Conservation (phyloP, 2,329 filamentous ascomycete species). For the Aspergillus bombycis region DNA sequence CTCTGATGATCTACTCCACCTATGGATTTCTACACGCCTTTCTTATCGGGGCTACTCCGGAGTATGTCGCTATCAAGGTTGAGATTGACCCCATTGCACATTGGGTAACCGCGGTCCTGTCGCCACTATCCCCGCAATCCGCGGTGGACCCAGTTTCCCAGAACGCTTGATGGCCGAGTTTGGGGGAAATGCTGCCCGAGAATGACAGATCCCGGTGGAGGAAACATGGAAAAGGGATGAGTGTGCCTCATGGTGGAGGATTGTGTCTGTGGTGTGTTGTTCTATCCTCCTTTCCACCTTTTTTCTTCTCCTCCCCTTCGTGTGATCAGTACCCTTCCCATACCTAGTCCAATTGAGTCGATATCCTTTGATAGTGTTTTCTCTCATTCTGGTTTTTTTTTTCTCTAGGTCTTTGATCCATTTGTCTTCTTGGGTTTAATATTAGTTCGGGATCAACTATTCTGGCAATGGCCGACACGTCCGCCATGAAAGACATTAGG, state of each 20-base stretch:
- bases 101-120: slow-evolving; percentile 8
- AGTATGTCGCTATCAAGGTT: slow-evolving; percentile 1
- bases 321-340: not conserved
- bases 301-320: not conserved
- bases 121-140: slow-evolving; percentile 11
- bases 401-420: slow-evolving; percentile 1
- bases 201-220: slow-evolving; percentile 2
- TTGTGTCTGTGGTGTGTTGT: not conserved
- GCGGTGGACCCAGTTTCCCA: slow-evolving; percentile 6
- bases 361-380: not conserved
- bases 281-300: not conserved
- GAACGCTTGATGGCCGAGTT: slow-evolving; percentile 5
- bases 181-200: not conserved
- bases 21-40: not conserved
- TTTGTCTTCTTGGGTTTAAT: slow-evolving; percentile 3
- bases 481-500: slow-evolving; percentile 21
- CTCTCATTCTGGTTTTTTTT: not conserved
- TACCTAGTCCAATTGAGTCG: not conserved
- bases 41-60: slow-evolving; percentile 8
- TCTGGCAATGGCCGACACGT: slow-evolving; percentile 14
- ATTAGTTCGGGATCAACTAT: not conserved
- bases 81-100: not conserved
- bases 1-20: not conserved
- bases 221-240: slow-evolving; percentile 1
- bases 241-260: not conserved